A percentile compares a stretch with the other conserved stretches of the same genome.
Conservation (phyloP, 2,329 filamentous ascomycete genomes). For the Diplodia seriata region DNA sequence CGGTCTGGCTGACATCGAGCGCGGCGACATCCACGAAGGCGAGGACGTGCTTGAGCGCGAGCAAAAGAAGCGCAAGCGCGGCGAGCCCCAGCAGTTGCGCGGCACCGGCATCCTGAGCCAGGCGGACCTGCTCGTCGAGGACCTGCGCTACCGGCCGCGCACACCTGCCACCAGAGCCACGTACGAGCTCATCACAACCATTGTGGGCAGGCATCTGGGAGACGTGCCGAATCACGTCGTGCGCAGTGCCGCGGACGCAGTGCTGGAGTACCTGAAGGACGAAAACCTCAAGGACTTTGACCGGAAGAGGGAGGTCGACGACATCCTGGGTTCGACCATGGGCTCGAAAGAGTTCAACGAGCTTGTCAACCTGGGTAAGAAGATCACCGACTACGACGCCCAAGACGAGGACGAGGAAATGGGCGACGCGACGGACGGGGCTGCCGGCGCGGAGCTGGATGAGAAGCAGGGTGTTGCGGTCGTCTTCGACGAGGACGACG, state of each 20-base stretch:
- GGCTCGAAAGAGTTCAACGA: constrained; percentile 94
- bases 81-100: constrained; percentile 72
- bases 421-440: constrained; percentile 68
- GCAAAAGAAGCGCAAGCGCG: constrained; percentile 83
- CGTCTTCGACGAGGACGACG: constrained; percentile 90
- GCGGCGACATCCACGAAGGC: constrained; percentile 78
- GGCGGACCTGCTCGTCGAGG: constrained; percentile 86
- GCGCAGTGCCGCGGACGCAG: constrained; percentile 89
- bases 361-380: constrained; percentile 93
- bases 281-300: constrained; percentile 96
- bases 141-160: constrained; percentile 87
- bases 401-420: constrained; percentile 94
- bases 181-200: constrained; percentile 91
- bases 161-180: constrained; percentile 91
- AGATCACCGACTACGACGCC: constrained; percentile 97
- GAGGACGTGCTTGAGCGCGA: constrained; percentile 83
- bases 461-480: constrained; percentile 97
- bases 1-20: constrained; percentile 72
- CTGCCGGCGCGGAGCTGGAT: constrained; percentile 75
- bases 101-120: constrained; percentile 82
- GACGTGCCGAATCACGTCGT: constrained; percentile 93
- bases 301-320: constrained; percentile 97
- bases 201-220: constrained; percentile 85
- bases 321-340: constrained; percentile 83
- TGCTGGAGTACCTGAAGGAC: constrained; percentile 91